A percentile compares a stretch with the other conserved stretches of the same genome.
phyloP scores from a whole-genome alignment of 202 grass and related monocot species.

The Schoenoplectus triqueter region DNA sequence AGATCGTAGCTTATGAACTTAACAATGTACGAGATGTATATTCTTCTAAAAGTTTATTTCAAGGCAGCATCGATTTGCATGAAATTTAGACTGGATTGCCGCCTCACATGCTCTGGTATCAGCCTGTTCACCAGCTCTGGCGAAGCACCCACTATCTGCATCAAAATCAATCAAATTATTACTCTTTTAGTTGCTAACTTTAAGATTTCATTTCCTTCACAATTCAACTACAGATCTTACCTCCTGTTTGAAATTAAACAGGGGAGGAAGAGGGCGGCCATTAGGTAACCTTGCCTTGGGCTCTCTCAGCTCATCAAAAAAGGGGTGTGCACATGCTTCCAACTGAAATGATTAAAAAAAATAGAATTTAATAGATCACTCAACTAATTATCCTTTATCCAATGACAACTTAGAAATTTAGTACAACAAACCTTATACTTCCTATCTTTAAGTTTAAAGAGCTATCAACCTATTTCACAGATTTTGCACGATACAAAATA shows the following conservation, averaged over 20 bases:
- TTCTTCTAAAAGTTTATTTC: slow-evolving; percentile 36
- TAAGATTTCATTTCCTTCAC: background rate
- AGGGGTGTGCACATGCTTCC: slow-evolving; percentile 71
- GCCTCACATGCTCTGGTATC: slow-evolving; percentile 73
- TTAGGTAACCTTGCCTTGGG: slow-evolving; percentile 70
- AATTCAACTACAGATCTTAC: slow-evolving; percentile 43
- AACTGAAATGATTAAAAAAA: slow-evolving; percentile 51
- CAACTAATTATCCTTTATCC: background rate
- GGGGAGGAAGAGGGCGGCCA: slow-evolving; percentile 66
- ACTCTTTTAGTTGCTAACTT: slow-evolving; percentile 17
- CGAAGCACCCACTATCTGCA: slow-evolving; percentile 69
- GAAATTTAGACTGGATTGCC: slow-evolving; percentile 67
- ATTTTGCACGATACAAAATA: slow-evolving; percentile 36
- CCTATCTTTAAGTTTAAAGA: background rate
- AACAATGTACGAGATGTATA: slow-evolving; percentile 23
- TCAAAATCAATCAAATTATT: slow-evolving; percentile 32
- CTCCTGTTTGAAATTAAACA: slow-evolving; percentile 90
- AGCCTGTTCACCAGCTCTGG: slow-evolving; percentile 71
- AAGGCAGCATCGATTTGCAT: slow-evolving; percentile 44
- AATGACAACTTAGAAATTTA: slow-evolving; percentile 2
- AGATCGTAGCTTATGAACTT: slow-evolving; percentile 34
- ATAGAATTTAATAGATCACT: slow-evolving; percentile 39
- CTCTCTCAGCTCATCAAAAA: slow-evolving; percentile 86
- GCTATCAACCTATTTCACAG: slow-evolving; percentile 5
- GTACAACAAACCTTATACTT: background rate